A percentile compares a stretch with the other conserved stretches of the same genome.
phyloP scores from a whole-genome alignment of 2,329 filamentous ascomycete genomes.

The Chaetomiaceae sp. region DNA sequence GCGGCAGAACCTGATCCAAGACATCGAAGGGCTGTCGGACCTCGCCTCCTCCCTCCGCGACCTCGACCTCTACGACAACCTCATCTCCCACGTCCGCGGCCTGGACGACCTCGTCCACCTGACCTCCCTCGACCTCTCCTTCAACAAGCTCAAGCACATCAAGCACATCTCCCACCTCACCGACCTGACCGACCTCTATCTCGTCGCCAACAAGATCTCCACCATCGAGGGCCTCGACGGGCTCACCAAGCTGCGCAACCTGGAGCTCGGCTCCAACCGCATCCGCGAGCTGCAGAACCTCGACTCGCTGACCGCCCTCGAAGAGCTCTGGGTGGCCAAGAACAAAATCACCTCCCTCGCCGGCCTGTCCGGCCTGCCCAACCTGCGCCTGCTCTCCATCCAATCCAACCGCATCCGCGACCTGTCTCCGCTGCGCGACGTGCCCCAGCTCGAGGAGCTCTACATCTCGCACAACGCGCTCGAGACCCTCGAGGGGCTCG shows the following conservation, averaged over 20 bases:
- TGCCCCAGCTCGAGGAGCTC: constrained; percentile 77
- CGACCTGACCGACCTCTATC: constrained; percentile 75
- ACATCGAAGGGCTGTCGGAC: constrained; percentile 66
- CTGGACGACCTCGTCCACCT: constrained; percentile 73
- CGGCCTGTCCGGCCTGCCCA: constrained; percentile 67
- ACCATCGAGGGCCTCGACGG: constrained; percentile 79
- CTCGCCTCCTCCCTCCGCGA: constrained; percentile 67
- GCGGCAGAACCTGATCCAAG: constrained; percentile 82
- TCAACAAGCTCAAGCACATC: constrained; percentile 99
- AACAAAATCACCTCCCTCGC: constrained; percentile 88
- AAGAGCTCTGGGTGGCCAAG: constrained; percentile 90
- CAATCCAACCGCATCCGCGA: constrained; percentile 88
- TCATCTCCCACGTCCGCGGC: constrained; percentile 79
- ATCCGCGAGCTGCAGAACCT: constrained; percentile 86
- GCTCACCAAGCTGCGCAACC: constrained; percentile 66
- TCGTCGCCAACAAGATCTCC: constrained; percentile 91
- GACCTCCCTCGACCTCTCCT: constrained; percentile 80
- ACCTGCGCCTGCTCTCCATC: constrained; percentile 82
- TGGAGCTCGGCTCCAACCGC: constrained; percentile 88
- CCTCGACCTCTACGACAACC: constrained; percentile 93
- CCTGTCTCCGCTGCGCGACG: constrained; percentile 66
- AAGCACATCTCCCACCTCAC: constrained; percentile 76
- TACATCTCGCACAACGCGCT: constrained; percentile 96
- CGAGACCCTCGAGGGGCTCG: constrained; percentile 66
- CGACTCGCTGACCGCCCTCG: constrained; percentile 67